Evolutionary conservation across 176 grass and related monocot genomes (phyloP), one percentile per base, ranked within the genome.

Genomic region (Oryza glumipatula): DNA sequence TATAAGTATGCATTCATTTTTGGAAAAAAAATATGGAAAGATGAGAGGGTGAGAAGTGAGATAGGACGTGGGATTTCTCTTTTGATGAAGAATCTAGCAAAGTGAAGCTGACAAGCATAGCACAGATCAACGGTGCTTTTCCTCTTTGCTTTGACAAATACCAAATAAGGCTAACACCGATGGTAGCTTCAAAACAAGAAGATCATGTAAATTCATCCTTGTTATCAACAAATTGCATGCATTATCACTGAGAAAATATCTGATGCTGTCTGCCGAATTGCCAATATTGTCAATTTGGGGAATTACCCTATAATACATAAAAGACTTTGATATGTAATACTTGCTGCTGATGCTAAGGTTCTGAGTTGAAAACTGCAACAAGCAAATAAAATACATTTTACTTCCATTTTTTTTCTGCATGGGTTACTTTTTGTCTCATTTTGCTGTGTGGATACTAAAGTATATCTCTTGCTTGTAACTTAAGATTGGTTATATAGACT

Each of bases 401-500:
- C 35, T 54, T 88, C 71, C 45, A 14, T 67, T 33, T 28, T 23
- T 30, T 58, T 76, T 66, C 54, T 9, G 24, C 44, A 10, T 36
- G 13, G 35, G 35, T 38, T 38, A 16, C 15, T 67, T 69, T 65
- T 84, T 67, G 39, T 84, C 47, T 68, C 68, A 46, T 84, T 88
- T 79, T 69, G 24, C 39, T 74, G 2, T 19, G 80, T 9, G 7
- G 61, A 74, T 78, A 38, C 24, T 78, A 39, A 68, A 66, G 36
- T 78, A 28, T 72, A 21, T 68, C 28, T 46, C 68, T 48, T 80
- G 19, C 58, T 83, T 90, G 28, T 83, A 83, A 83, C 58, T 74
- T 58, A 80, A 43, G 58, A 86, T 6, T 83, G 61, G 51, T 77
- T 78, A 68, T 30, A 74, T 78, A 86, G 36, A 90, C 79, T 67